Evolutionary conservation across 139 green algal genomes (phyloP).

Genomic region (Auxenochlorella protothecoides): DNA sequence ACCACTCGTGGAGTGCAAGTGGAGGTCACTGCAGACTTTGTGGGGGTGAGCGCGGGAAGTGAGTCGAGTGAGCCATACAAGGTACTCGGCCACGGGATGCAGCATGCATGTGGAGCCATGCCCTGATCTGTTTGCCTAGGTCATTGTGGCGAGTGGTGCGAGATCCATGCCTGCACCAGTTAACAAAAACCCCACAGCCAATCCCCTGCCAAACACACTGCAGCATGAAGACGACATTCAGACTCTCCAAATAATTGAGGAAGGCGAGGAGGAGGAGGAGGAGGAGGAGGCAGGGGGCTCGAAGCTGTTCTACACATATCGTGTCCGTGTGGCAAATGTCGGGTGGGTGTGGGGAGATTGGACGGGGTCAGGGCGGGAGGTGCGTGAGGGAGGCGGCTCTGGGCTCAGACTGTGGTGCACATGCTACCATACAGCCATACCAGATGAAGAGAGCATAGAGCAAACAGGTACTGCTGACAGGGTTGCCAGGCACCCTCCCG

Average conservation of each 20-base stretch:
- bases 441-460: neutral
- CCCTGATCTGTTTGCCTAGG: neutral
- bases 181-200: too few relatives aligned
- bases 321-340: constrained; percentile 22
- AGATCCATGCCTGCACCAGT: too few relatives aligned
- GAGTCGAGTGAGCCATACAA: neutral
- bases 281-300: constrained; percentile 6
- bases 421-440: neutral
- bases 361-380: neutral
- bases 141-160: neutral
- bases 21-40: constrained; percentile 23
- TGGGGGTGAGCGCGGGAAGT: constrained; percentile 1
- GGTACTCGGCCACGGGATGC: neutral
- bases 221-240: too few relatives aligned
- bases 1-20: constrained; percentile 22
- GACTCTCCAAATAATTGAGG: too few relatives aligned
- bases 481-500: neutral
- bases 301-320: constrained; percentile 24
- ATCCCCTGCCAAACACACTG: too few relatives aligned
- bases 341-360: constrained; percentile 11
- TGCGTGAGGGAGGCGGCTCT: neutral
- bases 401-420: neutral
- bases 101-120: neutral
- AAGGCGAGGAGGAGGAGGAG: neutral
- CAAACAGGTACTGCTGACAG: constrained; percentile 22